A percentile compares a stretch with the other conserved stretches of the same genome.
phyloP scores from a whole-genome alignment of 2,329 filamentous ascomycete species.

The Penicillium expansum region DNA sequence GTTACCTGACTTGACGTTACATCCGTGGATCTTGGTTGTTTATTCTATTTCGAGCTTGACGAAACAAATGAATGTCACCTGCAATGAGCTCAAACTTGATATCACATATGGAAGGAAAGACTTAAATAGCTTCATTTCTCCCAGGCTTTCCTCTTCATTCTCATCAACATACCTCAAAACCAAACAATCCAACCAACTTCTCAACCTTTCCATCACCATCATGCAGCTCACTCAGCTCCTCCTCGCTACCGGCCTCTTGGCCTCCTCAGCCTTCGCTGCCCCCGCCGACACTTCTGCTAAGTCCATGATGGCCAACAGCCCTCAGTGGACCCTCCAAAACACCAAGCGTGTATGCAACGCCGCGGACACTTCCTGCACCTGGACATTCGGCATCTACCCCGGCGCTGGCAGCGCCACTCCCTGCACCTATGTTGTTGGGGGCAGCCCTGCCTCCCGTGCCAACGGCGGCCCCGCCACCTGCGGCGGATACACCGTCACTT shows the following conservation, averaged over 20 bases:
- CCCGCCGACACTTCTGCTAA: constrained; percentile 28
- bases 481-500: constrained; percentile 53
- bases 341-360: constrained; percentile 44
- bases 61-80: background rate
- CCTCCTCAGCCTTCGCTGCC: constrained; percentile 38
- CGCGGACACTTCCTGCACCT: constrained; percentile 44
- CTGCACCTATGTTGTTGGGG: constrained; percentile 44
- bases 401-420: constrained; percentile 27
- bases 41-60: constrained; percentile 5
- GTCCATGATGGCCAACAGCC: constrained; percentile 43
- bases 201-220: constrained; percentile 22
- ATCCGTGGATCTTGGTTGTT: background rate
- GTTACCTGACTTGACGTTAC: constrained; percentile 2
- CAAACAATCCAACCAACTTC: background rate
- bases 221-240: constrained; percentile 49
- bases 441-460: constrained; percentile 35
- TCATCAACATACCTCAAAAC: background rate
- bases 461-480: constrained; percentile 46
- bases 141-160: background rate
- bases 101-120: background rate
- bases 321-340: constrained; percentile 46
- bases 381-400: constrained; percentile 46
- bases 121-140: constrained; percentile 2
- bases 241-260: constrained; percentile 32
- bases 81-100: background rate